phyloP scores from a whole-genome alignment of 805 yeast genomes.

The Barnettozyma botsteinii region DNA sequence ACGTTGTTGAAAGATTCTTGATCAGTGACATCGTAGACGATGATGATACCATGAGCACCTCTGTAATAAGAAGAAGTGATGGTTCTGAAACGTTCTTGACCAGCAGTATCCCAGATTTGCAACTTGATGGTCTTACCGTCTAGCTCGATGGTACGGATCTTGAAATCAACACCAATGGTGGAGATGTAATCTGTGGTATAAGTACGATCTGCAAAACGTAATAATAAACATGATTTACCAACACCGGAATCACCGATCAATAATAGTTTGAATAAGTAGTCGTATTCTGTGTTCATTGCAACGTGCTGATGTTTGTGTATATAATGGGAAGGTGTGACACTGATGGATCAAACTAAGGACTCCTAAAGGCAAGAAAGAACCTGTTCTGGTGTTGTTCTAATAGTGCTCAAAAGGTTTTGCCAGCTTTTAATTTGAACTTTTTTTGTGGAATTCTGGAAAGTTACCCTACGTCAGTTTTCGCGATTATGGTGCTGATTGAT shows the following conservation, averaged over 20 bases:
- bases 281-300: slow-evolving; percentile 89
- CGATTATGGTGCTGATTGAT: too few species aligned
- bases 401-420: neutral
- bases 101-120: slow-evolving; percentile 99
- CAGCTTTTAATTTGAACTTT: neutral
- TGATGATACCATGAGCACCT: slow-evolving; percentile 98
- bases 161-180: slow-evolving; percentile 96
- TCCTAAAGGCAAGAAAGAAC: too few species aligned
- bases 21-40: slow-evolving; percentile 96
- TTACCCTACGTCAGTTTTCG: neutral
- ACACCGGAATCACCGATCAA: slow-evolving; percentile 98
- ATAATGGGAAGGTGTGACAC: neutral
- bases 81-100: slow-evolving; percentile 97
- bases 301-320: neutral
- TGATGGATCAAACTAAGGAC: too few species aligned
- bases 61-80: slow-evolving; percentile 96
- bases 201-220: slow-evolving; percentile 96
- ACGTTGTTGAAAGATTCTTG: slow-evolving; percentile 95
- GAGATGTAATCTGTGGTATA: slow-evolving; percentile 96
- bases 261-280: slow-evolving; percentile 88
- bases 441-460: neutral
- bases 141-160: slow-evolving; percentile 81
- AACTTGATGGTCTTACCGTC: slow-evolving; percentile 96
- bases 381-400: too few species aligned
- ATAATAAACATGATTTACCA: slow-evolving; percentile 90